These are phyloP conservation scores for Fusarium cyanostomum DNA, from an alignment of 2,329 filamentous ascomycete species.

Conservation along the genomic window DNA sequence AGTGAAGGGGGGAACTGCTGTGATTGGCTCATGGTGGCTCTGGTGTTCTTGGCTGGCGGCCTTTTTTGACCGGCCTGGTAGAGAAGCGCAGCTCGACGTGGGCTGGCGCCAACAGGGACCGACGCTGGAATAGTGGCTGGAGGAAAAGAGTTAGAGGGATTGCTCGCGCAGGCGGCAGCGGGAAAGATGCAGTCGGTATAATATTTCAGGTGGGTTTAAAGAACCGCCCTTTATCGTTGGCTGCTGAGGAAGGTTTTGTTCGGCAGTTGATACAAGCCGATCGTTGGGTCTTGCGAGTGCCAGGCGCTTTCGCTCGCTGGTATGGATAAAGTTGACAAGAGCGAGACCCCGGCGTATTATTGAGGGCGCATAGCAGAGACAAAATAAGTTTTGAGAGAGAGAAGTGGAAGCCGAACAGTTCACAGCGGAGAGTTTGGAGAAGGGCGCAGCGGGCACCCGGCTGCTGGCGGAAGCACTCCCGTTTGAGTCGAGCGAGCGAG, in stretches of 20 bases:
- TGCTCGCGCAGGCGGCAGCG: constrained; percentile 6
- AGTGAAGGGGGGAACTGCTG: constrained; percentile 48
- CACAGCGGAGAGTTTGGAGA: constrained; percentile 24
- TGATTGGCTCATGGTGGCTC: constrained; percentile 53
- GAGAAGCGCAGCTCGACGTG: constrained; percentile 20
- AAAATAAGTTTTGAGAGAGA: constrained; percentile 19
- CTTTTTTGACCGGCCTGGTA: constrained; percentile 20
- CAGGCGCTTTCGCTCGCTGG: background rate
- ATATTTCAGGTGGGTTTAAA: background rate
- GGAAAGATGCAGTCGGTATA: constrained; percentile 3
- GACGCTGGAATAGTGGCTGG: constrained; percentile 12
- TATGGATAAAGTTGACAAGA: background rate
- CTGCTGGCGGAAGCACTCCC: constrained; percentile 12
- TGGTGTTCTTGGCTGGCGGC: constrained; percentile 19
- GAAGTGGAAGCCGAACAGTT: constrained; percentile 7
- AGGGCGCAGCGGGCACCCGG: constrained; percentile 21
- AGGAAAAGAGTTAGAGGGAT: background rate
- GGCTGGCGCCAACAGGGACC: constrained; percentile 20
- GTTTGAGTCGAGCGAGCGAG: constrained; percentile 9
- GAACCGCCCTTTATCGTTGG: constrained; percentile 14
- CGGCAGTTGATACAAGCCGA: constrained; percentile 20
- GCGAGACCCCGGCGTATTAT: background rate
- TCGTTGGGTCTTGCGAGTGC: background rate
- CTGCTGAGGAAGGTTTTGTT: constrained; percentile 2
- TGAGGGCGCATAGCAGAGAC: constrained; percentile 2